Evolutionary conservation across 2,329 filamentous ascomycete genomes (phyloP).

Genomic region (Venturia effusa): DNA sequence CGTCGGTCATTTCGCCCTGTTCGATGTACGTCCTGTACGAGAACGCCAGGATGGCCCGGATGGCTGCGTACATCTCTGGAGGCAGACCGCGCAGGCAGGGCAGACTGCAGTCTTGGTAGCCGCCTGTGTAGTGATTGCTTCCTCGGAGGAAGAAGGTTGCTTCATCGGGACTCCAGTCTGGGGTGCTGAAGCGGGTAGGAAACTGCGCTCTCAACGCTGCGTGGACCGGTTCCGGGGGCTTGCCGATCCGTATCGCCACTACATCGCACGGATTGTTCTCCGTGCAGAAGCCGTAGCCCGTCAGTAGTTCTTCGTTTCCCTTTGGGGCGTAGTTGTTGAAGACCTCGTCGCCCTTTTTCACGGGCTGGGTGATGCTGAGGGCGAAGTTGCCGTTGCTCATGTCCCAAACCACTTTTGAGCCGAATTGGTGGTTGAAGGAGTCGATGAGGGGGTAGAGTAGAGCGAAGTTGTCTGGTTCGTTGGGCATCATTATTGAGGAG

Average conservation of each 20-base stretch:
- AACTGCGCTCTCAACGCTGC: conserved; percentile 19
- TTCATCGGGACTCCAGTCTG: conserved; percentile 24
- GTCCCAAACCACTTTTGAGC: conserved; percentile 38
- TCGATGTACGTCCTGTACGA: conserved; percentile 11
- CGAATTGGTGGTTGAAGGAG: conserved; percentile 36
- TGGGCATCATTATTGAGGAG: conserved; percentile 19
- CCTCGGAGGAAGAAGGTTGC: conserved; percentile 28
- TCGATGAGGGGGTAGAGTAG: conserved; percentile 41
- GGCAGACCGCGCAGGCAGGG: conserved; percentile 25
- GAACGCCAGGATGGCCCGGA: conserved; percentile 16
- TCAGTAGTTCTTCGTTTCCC: conserved; percentile 40
- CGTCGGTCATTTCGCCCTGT: conserved; percentile 13
- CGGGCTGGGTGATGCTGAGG: conserved; percentile 25
- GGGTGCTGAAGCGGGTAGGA: conserved; percentile 23
- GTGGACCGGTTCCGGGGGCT: conserved; percentile 28
- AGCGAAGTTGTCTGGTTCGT: conserved; percentile 22
- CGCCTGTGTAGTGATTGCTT: conserved; percentile 21
- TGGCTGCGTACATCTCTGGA: conserved; percentile 22
- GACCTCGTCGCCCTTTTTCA: conserved; percentile 30
- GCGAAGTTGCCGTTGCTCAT: conserved; percentile 29
- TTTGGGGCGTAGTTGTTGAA: conserved; percentile 46
- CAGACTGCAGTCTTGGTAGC: conserved; percentile 19
- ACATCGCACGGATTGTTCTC: conserved; percentile 36
- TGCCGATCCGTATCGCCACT: conserved; percentile 31
- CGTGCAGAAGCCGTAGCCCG: conserved; percentile 43